Conservation (phyloP, 2,329 filamentous ascomycete species). For the Ophiostoma ips region DNA sequence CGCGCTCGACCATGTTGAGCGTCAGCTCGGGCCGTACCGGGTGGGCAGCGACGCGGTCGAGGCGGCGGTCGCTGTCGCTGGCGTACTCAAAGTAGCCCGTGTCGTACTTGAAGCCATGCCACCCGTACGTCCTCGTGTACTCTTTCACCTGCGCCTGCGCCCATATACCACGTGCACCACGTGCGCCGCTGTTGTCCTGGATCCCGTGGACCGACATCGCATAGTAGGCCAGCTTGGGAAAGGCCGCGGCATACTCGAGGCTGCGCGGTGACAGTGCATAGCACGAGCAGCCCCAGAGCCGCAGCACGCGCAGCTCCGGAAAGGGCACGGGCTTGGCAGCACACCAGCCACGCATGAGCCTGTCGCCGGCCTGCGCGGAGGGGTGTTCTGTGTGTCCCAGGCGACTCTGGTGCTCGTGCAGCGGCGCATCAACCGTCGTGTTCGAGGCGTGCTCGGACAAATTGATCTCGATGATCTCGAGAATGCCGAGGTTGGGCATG, state of each 20-base stretch:
- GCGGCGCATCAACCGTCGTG: background rate
- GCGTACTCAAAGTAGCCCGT: background rate
- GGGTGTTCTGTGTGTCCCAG: background rate
- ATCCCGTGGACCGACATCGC: constrained; percentile 24
- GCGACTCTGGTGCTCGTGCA: background rate
- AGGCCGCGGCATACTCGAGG: constrained; percentile 26
- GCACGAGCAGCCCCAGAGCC: constrained; percentile 18
- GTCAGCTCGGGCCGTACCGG: background rate
- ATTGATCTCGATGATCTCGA: constrained; percentile 30
- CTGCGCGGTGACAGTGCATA: constrained; percentile 24
- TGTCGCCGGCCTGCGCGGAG: constrained; percentile 24
- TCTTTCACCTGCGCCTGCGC: background rate
- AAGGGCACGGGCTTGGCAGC: constrained; percentile 26
- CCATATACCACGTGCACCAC: background rate
- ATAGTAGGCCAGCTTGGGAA: constrained; percentile 32
- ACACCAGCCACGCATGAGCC: constrained; percentile 32
- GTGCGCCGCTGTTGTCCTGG: background rate
- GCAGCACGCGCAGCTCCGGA: constrained; percentile 31
- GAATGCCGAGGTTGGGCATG: constrained; percentile 32
- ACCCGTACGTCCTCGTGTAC: background rate
- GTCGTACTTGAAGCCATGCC: background rate
- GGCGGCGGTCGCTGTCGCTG: background rate
- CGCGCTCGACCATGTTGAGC: constrained; percentile 2
- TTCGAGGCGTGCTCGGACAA: background rate
- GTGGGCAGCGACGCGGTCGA: background rate